These are phyloP conservation scores for Crithidia mellificae DNA, from an alignment of 208 protist genomes.

Conservation along the genomic window DNA sequence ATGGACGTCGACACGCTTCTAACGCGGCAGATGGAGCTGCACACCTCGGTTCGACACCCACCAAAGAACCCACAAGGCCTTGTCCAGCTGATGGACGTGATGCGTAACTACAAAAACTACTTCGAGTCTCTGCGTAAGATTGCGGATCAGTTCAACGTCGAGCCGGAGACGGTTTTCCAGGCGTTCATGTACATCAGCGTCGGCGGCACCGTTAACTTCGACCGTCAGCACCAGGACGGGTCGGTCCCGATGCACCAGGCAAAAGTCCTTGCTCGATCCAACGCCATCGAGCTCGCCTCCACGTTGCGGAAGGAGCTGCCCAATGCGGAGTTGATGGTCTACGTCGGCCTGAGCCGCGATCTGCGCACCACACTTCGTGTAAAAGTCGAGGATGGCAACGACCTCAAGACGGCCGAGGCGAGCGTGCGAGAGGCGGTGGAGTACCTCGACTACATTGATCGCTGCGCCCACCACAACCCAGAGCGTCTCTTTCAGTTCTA, in stretches of 20 bases:
- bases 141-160: conserved; percentile 41
- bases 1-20: conserved; percentile 78
- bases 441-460: conserved; percentile 82
- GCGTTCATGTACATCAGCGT: conserved; percentile 87
- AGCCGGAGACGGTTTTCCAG: conserved; percentile 78
- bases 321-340: conserved; percentile 62
- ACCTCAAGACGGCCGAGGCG: conserved; percentile 71
- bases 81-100: conserved; percentile 52
- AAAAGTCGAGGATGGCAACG: conserved; percentile 89
- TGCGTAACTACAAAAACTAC: conserved; percentile 67
- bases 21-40: conserved; percentile 89
- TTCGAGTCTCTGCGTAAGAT: conserved; percentile 54
- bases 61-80: conserved; percentile 67
- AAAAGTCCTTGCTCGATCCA: conserved; percentile 79
- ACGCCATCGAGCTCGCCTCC: conserved; percentile 72
- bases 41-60: conserved; percentile 73
- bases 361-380: conserved; percentile 76
- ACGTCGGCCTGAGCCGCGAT: conserved; percentile 63
- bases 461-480: conserved; percentile 40
- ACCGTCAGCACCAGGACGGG: conserved; percentile 75
- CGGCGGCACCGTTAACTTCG: conserved; percentile 74
- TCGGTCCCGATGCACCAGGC: conserved; percentile 90
- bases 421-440: conserved; percentile 64
- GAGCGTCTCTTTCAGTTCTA: conserved; percentile 77
- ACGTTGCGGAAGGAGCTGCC: conserved; percentile 54